Percentiles rank a stretch among this genome's conserved stretches.
These are phyloP conservation scores for Sugiyamaella boreocaroliniensis DNA, from an alignment of 805 yeast genomes.

Conservation along the genomic window DNA sequence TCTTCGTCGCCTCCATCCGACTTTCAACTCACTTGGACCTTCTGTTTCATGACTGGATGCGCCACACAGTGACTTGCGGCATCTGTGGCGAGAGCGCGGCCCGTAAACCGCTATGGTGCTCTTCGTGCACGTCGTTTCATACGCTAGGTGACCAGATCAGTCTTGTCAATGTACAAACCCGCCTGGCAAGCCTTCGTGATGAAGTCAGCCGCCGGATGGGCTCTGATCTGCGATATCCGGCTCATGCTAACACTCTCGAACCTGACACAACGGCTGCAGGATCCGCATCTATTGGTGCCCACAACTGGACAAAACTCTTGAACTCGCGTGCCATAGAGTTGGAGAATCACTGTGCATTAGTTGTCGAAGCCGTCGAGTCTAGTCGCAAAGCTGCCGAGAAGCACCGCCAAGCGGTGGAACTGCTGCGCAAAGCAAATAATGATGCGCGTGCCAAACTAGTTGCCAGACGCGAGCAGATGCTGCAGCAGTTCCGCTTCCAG, in stretches of 20 bases:
- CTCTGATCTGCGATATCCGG: neutral
- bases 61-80: slow-evolving; percentile 8
- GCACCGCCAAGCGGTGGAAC: neutral
- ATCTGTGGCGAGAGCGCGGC: slow-evolving; percentile 14
- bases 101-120: slow-evolving; percentile 14
- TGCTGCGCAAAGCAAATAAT: neutral
- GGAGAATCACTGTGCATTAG: neutral
- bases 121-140: slow-evolving; percentile 16
- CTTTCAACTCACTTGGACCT: neutral
- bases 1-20: neutral
- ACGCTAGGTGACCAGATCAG: slow-evolving; percentile 15
- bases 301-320: neutral
- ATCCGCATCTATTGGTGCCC: neutral
- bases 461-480: neutral
- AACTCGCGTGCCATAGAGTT: neutral
- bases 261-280: too few species aligned
- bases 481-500: neutral
- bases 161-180: slow-evolving; percentile 14
- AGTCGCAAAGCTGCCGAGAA: neutral
- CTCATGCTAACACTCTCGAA: neutral
- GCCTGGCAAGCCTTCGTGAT: slow-evolving; percentile 11
- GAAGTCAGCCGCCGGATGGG: slow-evolving; percentile 8
- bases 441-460: neutral
- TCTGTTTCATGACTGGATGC: neutral
- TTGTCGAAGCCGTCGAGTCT: neutral